Base-by-base conservation (phyloP, 208 protist genomes). In the Tetramitus jugosus region DNA sequence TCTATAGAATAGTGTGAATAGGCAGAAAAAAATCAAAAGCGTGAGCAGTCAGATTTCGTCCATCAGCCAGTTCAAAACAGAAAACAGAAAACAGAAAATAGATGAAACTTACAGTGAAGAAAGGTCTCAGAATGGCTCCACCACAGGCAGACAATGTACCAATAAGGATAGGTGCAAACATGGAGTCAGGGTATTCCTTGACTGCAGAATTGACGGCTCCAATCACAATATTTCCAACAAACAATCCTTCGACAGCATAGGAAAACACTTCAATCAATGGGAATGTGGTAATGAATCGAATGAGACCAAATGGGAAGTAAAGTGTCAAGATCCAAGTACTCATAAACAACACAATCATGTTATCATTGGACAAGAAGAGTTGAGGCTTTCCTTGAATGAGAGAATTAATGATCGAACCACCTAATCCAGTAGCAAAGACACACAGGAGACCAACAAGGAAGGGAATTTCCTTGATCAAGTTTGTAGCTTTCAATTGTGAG, bases 151-250 rank as follows among this genome's bases (percentile, higher is more conserved):
- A 49, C 4, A 49, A 49, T 17, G 14, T 49, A 14, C 14, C 14
- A 39, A 65, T 13, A 65, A 71, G 43, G 2, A 71, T 49, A 23
- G 64, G 64, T 29, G 64, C 64, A 71, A 71, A 71, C 20, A 13
- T 45, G 0, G 39, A 46, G n/a, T 42, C 17, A 49, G 64, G 64
- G 13, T 52, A 71, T 33, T 35, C 35, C 10, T 35, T 31, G 0
- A 49, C 39, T 33, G 23, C 64, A 29, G 14, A 49, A 33, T 71
- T 49, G 29, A 71, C 64, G n/a, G 31, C 64, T 35, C 26, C 26
- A 46, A 71, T 71, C 23, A 35, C n/a, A 49, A 71, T n/a, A 13
- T 8, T 39, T 17, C 39, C 64, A 71, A 71, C 40, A 71, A 71
- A 71, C 6, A 49, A 42, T 49, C 64, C 64, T 71, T 71, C 39